Base-by-base conservation (phyloP, 2,329 filamentous ascomycete species). In the Teratosphaeria viscida region DNA sequence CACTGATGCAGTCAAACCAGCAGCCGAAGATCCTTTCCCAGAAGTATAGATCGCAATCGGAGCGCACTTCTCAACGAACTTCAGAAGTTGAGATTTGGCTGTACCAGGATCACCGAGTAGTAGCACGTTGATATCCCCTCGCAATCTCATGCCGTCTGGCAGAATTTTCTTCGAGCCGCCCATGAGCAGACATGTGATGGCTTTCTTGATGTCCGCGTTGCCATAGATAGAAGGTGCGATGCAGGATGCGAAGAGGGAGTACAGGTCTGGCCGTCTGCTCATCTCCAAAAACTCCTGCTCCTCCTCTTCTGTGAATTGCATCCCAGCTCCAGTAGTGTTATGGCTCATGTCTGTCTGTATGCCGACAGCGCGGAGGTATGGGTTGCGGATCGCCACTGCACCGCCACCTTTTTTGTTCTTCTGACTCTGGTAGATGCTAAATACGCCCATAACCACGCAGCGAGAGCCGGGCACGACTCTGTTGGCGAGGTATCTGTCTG, bases 1-100 rank as follows among this genome's bases (percentile, higher is more conserved):
- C 1, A 99, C 94, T 0, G 94, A 97, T 0, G 94, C 94, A 19
- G 94, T 99, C 64, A 99, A 79, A 92, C 94, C 94, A 54, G 94
- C 94, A 19, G 94, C 94, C 1, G 92, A 97, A 1, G 94, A 97
- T 66, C 94, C 94, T 76, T 99, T 99, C 67, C 94, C 94, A 5
- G 94, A 99, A 0, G 94, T 99, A 78, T 99, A 99, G 67, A 99
- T 96, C 47, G 94, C 92, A 63, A 97, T 96, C 1, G 94, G 94
- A 1, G 94, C 89, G 6, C 89, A 92, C 73, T 95, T 95, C 72
- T 97, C 92, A 5, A 97, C 94, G 71, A 97, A 99, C 73, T 99
- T 99, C 49, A 99, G 79, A 6, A 99, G 79, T 73, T 99, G 94
- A 7, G 94, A 99, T 74, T 99, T 99, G 60, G 94, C 94, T 1